Percentiles rank a stretch among this genome's conserved stretches.
These are phyloP conservation scores for Lupinus albus DNA, from an alignment of 306 rosid species.

Conservation along the genomic window DNA sequence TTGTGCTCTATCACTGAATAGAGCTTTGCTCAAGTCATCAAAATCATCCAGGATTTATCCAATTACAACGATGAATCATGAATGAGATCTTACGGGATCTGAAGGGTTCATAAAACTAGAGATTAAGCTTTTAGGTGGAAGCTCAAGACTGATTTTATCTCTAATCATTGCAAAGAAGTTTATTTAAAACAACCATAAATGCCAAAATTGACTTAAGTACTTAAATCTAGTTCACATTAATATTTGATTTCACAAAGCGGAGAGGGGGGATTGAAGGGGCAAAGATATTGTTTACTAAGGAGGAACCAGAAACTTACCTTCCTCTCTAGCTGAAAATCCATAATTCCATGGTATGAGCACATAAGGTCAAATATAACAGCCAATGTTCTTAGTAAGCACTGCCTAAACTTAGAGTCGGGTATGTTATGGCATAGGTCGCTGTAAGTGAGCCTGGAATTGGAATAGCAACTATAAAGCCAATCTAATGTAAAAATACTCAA, in stretches of 20 bases:
- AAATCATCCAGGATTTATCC: conserved; percentile 34
- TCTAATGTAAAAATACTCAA: conserved; percentile 28
- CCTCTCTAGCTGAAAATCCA: conserved; percentile 75
- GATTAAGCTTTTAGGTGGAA: conserved; percentile 20
- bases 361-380: conserved; percentile 77
- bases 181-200: conserved; percentile 1
- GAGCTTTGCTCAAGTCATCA: conserved; percentile 34
- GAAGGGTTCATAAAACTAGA: conserved; percentile 31
- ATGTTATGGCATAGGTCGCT: conserved; percentile 91
- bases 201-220: conserved; percentile 9
- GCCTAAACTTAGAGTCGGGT: conserved; percentile 91
- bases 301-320: conserved; percentile 60
- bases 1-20: conserved; percentile 21
- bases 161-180: conserved; percentile 25
- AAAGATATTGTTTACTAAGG: background rate
- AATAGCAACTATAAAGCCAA: conserved; percentile 43
- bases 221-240: too few species aligned
- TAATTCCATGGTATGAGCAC: conserved; percentile 89
- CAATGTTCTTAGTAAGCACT: conserved; percentile 76
- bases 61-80: background rate
- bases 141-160: conserved; percentile 4
- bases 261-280: background rate
- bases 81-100: conserved; percentile 24
- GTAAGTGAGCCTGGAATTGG: conserved; percentile 85
- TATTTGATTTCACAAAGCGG: conserved; percentile 4